Evolutionary conservation across 139 green algal genomes (phyloP), one percentile per base, ranked within the genome.

Genomic region (Chlorella sp.): DNA sequence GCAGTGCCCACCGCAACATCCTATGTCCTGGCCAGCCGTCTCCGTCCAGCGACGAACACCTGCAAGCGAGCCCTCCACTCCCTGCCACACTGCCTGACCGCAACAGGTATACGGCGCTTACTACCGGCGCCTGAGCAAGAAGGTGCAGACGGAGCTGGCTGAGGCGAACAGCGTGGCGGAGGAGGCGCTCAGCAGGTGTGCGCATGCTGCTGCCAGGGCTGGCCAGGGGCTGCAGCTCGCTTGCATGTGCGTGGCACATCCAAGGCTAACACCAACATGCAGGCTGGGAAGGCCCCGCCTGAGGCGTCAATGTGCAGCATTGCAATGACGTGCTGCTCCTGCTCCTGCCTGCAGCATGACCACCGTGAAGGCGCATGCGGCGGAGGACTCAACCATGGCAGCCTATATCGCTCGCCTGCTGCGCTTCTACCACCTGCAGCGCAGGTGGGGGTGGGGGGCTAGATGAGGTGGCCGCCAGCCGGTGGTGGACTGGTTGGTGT

Each of bases 81-180:
- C 32, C 65, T 30, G 43, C 41, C 72, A 28, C 19, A n/a, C n/a
- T n/a, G n/a, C n/a, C n/a, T n/a, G n/a, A 54, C 30, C 13, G 9
- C 54, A n/a, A 32, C 91, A 95, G 92, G 76, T 95, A 38, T 98
- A 96, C 82, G 95, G 95, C 40, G 80, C 69, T 5, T 96, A 93
- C 85, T 97, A 94, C 83, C 88, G 89, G 46, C 88, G 83, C 46
- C 85, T 97, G 67, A 83, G 81, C n/a, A 96, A 96, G 87, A 81
- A 89, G 65, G 93, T 95, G 26, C 94, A 96, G 88, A 83, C 92
- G 0, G 88, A 92, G 77, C 89, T 97, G 86, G 95, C 95, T 0
- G 89, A 91, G 20, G 95, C 95, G 36, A 97, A 97, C 82, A 86
- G 67, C 41, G 91, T 95, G 41, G 94, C 95, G 1, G 93, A 98